Evolutionary conservation across 2,329 filamentous ascomycete species (phyloP).

Genomic region (Penicillium sp.): DNA sequence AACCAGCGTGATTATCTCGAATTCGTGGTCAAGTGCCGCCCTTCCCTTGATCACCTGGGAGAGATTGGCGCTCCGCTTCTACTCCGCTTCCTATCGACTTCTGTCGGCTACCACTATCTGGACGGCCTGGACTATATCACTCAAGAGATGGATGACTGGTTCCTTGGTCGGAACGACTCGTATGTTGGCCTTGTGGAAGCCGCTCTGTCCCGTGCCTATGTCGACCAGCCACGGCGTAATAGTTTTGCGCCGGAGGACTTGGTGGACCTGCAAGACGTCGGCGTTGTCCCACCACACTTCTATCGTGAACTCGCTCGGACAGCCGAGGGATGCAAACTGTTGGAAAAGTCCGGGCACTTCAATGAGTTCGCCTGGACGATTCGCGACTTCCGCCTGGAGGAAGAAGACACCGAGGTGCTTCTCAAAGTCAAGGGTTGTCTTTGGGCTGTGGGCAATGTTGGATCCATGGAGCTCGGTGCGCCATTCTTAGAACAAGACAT

Average conservation of each 20-base stretch:
- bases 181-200: slow-evolving; percentile 95
- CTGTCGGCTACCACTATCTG: slow-evolving; percentile 95
- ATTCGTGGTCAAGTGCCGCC: slow-evolving; percentile 94
- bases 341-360: slow-evolving; percentile 94
- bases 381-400: slow-evolving; percentile 82
- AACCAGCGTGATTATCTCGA: slow-evolving; percentile 90
- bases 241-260: slow-evolving; percentile 61
- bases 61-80: slow-evolving; percentile 95
- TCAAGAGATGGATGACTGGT: slow-evolving; percentile 99
- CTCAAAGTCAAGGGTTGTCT: slow-evolving; percentile 95
- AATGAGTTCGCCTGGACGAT: slow-evolving; percentile 91
- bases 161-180: slow-evolving; percentile 92
- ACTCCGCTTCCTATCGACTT: slow-evolving; percentile 90
- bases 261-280: slow-evolving; percentile 64
- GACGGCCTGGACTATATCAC: slow-evolving; percentile 98
- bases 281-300: slow-evolving; percentile 89
- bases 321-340: slow-evolving; percentile 84
- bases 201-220: slow-evolving; percentile 85
- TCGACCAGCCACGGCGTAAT: slow-evolving; percentile 57
- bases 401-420: slow-evolving; percentile 82
- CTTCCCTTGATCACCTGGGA: slow-evolving; percentile 90
- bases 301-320: slow-evolving; percentile 95
- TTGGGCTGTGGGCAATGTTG: slow-evolving; percentile 97
- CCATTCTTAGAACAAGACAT: slow-evolving; percentile 91
- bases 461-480: slow-evolving; percentile 95